These are phyloP conservation scores for Neodidymelliopsis sp. DNA, from an alignment of 2,329 filamentous ascomycete genomes.

Conservation along the genomic window DNA sequence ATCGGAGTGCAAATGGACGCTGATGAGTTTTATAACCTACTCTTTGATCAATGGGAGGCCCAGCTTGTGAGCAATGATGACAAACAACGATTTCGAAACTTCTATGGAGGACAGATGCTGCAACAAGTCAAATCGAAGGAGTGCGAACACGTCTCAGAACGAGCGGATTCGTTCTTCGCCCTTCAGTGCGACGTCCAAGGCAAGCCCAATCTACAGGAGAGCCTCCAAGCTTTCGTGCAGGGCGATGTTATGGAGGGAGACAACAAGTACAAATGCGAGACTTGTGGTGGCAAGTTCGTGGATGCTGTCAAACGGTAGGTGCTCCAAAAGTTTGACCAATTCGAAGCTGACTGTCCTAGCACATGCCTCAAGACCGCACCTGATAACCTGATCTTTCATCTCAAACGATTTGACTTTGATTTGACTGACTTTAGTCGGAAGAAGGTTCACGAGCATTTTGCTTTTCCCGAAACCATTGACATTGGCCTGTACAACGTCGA, in stretches of 20 bases:
- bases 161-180: constrained; percentile 88
- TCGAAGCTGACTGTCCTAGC: constrained; percentile 52
- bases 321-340: not conserved
- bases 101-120: constrained; percentile 90
- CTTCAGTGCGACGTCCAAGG: constrained; percentile 97
- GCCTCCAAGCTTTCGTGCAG: constrained; percentile 92
- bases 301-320: constrained; percentile 87
- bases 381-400: constrained; percentile 92
- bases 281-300: constrained; percentile 81
- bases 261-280: constrained; percentile 97
- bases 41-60: constrained; percentile 90
- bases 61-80: constrained; percentile 74
- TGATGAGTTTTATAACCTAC: constrained; percentile 93
- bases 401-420: constrained; percentile 89
- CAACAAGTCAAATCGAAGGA: constrained; percentile 96
- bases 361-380: constrained; percentile 92
- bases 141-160: constrained; percentile 91
- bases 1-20: constrained; percentile 95
- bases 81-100: constrained; percentile 77
- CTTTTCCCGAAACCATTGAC: constrained; percentile 83
- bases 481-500: constrained; percentile 92
- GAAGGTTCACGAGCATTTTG: constrained; percentile 96
- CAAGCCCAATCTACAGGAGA: constrained; percentile 82
- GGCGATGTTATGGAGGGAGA: constrained; percentile 97
- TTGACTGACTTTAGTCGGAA: constrained; percentile 77